Evolutionary conservation across 2,329 filamentous ascomycete genomes (phyloP), one percentile per base, ranked within the genome.

Genomic region (Ceratocystiopsis sp.): DNA sequence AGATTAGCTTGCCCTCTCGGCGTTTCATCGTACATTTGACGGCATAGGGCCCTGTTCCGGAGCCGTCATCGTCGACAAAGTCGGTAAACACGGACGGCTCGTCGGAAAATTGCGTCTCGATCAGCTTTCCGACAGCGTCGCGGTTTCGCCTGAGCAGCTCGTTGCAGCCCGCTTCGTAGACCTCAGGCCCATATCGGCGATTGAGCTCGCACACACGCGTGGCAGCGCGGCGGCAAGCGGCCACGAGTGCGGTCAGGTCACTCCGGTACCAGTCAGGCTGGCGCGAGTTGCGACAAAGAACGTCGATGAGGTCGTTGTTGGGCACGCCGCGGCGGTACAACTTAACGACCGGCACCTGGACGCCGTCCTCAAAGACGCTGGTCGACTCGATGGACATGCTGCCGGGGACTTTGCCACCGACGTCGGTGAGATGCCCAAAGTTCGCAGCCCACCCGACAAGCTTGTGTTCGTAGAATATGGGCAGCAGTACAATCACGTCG

Each of bases 381-480:
- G 55, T 58, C 1, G 64, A 62, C 40, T 66, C 65, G 47, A 68
- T 65, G 10, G 63, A 67, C 64, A 69, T 65, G 19, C 63, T 67
- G 1, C 66, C 66, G 0, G 66, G 66, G 0, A 68, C 66, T 42
- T 65, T 67, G 17, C 65, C 66, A 4, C 58, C 57, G 8, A 62
- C 59, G 45, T 63, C 59, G n/a, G 41, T 46, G 35, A 69, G 50
- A 46, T 69, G 66, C 1, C 66, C 66, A 43, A 69, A 69, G 46
- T 69, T 67, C 15, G 66, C 65, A 1, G 65, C 61, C 60, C 64
- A 69, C 1, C 65, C 66, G 21, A 69, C 59, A 2, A 69, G 54
- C 17, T 57, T 53, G 44, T 61, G 57, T 11, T 66, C 48, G 42
- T 63, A 57, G 48, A 64, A 64, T 34, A 69, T 68, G 2, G 66